Base-by-base conservation (phyloP, 495 filamentous ascomycete genomes). In the Penicillium maclennaniae region DNA sequence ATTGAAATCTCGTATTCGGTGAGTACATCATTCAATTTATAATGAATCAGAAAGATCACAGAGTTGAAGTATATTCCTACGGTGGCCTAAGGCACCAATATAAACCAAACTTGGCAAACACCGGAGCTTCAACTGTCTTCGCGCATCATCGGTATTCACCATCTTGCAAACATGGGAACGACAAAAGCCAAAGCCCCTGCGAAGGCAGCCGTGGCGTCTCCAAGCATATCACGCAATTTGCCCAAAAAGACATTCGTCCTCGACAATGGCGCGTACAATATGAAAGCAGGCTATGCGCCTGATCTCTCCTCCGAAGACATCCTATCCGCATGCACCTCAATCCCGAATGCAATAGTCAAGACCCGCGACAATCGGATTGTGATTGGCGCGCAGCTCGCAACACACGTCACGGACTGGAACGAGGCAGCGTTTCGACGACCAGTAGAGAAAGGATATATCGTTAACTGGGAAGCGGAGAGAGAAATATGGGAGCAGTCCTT, bases 381-480 rank as follows among this genome's bases (percentile, higher is more conserved):
- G 56, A 80, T 96, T 55, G 92, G 84, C 25, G 82, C 89, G 2
- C 86, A 96, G 54, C 70, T 96, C n/a, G 63, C 61, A 28, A 81
- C 83, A 9, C 81, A 83, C 56, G 91, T 91, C 63, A 84, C 75
- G 44, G 92, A 97, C 66, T 96, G 91, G 76, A 91, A 91, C 51
- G 92, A 96, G 63, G 84, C 93, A 53, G 78, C 79, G 14, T 96
- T 96, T 60, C 83, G 91, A 34, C 82, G 93, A 12, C 93, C 93
- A 0, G 87, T 97, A 19, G 93, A 99, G 73, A 96, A 93, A 69
- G 93, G 93, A 26, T 97, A 87, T 65, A 77, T 96, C 36, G 90
- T 96, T 43, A 97, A 95, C 62, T 99, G 93, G 93, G 95, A 97
- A 66, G 87, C 86, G 0, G 84, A 99, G 75, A 91, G 87, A 67